A percentile compares a stretch with the other conserved stretches of the same genome.
Evolutionary conservation across 176 grass and related monocot genomes (phyloP).

Genomic region (Oryza meridionalis): DNA sequence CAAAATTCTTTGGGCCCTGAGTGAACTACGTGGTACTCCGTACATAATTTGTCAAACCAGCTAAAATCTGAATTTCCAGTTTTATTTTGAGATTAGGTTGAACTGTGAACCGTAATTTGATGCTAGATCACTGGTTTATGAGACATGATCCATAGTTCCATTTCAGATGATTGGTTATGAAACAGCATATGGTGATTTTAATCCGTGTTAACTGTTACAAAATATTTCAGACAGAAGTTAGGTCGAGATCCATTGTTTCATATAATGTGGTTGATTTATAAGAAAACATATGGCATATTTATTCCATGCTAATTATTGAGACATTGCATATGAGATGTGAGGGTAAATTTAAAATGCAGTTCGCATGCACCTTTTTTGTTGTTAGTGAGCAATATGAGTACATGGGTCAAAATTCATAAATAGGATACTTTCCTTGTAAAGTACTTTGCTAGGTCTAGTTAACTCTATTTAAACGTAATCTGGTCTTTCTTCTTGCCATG

Average conservation of each 20-base stretch:
- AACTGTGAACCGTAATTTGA: background rate
- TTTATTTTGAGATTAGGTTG: background rate
- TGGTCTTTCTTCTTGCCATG: background rate
- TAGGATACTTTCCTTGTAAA: conserved; percentile 8
- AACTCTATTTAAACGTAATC: background rate
- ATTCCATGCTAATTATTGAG: background rate
- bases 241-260: background rate
- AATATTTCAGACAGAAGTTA: background rate
- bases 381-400: background rate
- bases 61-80: background rate
- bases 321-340: conserved; percentile 19
- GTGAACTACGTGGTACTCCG: background rate
- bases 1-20: background rate
- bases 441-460: background rate
- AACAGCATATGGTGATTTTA: background rate
- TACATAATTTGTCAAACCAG: background rate
- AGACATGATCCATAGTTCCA: background rate
- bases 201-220: background rate
- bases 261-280: conserved; percentile 17
- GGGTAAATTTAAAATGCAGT: background rate
- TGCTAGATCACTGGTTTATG: conserved; percentile 8
- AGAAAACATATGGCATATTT: background rate
- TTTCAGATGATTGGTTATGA: background rate
- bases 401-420: background rate
- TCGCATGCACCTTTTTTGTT: background rate